These are phyloP conservation scores for Xerocomellus dryophilus DNA, from an alignment of 768 basidiomycete genomes.

Conservation along the genomic window DNA sequence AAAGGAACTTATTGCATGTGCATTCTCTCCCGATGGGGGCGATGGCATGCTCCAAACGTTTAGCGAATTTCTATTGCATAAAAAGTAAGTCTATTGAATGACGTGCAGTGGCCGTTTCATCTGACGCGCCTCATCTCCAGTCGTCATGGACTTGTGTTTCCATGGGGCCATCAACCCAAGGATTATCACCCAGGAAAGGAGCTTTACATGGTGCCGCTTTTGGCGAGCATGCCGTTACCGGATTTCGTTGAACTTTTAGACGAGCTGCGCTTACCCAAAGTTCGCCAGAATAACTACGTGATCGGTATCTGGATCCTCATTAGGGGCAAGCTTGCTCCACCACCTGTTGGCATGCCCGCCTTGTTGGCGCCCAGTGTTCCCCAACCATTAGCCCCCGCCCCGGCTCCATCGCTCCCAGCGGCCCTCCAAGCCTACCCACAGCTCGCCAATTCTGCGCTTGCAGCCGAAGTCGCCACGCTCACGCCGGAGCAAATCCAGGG, in stretches of 20 bases:
- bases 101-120: constrained; percentile 11
- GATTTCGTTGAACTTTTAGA: constrained; percentile 86
- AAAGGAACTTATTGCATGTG: constrained; percentile 78
- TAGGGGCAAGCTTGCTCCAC: constrained; percentile 70
- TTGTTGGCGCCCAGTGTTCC: constrained; percentile 8
- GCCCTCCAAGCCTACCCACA: constrained; percentile 33
- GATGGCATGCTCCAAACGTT: constrained; percentile 55
- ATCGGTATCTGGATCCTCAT: constrained; percentile 83
- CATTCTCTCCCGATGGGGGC: constrained; percentile 55
- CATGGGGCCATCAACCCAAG: constrained; percentile 76
- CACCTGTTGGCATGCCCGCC: constrained; percentile 27
- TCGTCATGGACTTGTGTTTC: constrained; percentile 83
- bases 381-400: constrained; percentile 13
- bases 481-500: constrained; percentile 75
- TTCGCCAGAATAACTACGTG: constrained; percentile 61
- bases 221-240: constrained; percentile 63
- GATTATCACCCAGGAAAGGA: constrained; percentile 79
- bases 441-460: constrained; percentile 50
- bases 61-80: constrained; percentile 64
- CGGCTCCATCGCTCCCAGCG: constrained; percentile 21
- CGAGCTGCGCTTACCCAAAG: constrained; percentile 63
- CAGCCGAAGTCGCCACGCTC: constrained; percentile 68
- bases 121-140: constrained; percentile 38
- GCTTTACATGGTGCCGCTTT: constrained; percentile 79
- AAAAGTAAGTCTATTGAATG: constrained; percentile 51